Base-by-base conservation (phyloP, 2,329 filamentous ascomycete species). In the Raffaelea albimanens region DNA sequence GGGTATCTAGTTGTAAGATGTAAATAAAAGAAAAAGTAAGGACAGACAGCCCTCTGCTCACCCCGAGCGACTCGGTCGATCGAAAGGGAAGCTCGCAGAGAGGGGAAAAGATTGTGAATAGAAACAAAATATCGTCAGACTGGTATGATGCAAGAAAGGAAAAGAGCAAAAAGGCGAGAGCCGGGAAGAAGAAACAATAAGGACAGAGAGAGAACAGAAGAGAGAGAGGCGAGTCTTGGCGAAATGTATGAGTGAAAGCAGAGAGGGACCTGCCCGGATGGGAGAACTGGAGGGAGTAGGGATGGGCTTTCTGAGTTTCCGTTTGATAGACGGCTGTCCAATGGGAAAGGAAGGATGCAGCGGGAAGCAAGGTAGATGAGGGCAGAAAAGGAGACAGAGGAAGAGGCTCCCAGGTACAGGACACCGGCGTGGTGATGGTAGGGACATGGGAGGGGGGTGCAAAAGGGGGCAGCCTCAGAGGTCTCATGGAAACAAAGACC, bases 111-210 rank as follows among this genome's bases (percentile, higher is more conserved):
- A 13, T 7, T 7, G 22, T 19, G 14, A 47, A 4, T 18, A 33
- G 16, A 19, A 43, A 36, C 18, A 36, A 44, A 34, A 18, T 23
- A 40, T 29, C 25, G 25, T 29, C 25, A 29, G 7, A 29, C n/a
- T n/a, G n/a, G n/a, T n/a, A 29, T 29, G 25, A 29, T 7, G 25
- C 25, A 25, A 43, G 41, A 47, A 29, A 52, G 23, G 44, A 14
- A 14, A 29, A 22, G 11, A 13, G 45, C 22, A 45, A 7, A 29
- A 13, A 29, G 25, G 13, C 7, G 25, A 29, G 25, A 29, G 25
- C 7, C 25, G 25, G 13, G 25, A 13, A 29, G 13, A 29, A 29
- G 25, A 29, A 13, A 29, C 25, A 13, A 29, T 13, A 13, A 29
- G 25, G 13, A 29, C 25, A n/a, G 25, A 29, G 25, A 29, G 25